Evolutionary conservation across 1,284 basidiomycete species (phyloP).

Genomic region (Ganoderma sinense): DNA sequence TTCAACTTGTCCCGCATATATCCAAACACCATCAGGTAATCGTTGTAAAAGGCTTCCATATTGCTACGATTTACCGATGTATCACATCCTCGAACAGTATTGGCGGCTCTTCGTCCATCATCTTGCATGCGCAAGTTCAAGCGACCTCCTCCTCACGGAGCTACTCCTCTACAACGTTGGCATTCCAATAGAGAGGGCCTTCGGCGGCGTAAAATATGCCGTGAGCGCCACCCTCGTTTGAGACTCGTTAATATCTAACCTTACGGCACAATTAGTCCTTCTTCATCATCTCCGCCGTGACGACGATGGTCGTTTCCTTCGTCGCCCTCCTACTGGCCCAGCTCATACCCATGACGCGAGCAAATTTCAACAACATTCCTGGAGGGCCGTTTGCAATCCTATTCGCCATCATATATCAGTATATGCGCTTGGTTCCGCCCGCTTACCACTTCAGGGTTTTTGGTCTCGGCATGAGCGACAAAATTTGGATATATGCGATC

Average conservation of each 20-base stretch:
- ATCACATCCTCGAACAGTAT: constrained; percentile 60
- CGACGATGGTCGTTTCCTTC: constrained; percentile 77
- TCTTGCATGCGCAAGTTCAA: constrained; percentile 83
- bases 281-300: constrained; percentile 64
- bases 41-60: background rate
- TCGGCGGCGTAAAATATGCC: constrained; percentile 90
- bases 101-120: constrained; percentile 86
- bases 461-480: constrained; percentile 79
- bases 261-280: constrained; percentile 68
- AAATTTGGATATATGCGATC: constrained; percentile 73
- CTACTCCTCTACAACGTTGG: constrained; percentile 80
- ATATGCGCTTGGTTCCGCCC: constrained; percentile 77
- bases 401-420: constrained; percentile 84
- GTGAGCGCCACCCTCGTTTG: constrained; percentile 53
- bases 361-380: constrained; percentile 75
- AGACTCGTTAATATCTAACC: constrained; percentile 7
- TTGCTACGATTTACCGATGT: background rate
- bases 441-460: constrained; percentile 81
- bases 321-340: constrained; percentile 54
- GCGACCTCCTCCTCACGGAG: constrained; percentile 83
- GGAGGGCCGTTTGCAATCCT: constrained; percentile 78
- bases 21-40: constrained; percentile 49
- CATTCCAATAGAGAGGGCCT: constrained; percentile 82
- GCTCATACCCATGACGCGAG: constrained; percentile 58
- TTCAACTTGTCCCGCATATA: constrained; percentile 50